Conservation (phyloP, 2,329 filamentous ascomycete species). For the Neoscytalidium dimidiatum region DNA sequence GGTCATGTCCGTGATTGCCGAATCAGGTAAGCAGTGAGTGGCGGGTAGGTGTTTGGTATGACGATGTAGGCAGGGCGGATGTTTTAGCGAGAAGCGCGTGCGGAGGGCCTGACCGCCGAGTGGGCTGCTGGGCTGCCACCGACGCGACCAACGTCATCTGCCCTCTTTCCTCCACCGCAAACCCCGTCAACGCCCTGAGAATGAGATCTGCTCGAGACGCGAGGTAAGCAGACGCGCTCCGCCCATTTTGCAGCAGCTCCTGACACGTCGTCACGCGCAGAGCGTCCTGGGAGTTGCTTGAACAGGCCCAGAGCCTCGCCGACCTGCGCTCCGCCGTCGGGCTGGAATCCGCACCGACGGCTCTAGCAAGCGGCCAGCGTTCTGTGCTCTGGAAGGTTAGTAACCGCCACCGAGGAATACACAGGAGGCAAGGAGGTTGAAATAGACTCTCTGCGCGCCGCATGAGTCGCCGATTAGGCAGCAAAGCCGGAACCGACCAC, state of each 20-base stretch:
- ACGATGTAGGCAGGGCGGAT: background rate
- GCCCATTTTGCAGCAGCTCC: background rate
- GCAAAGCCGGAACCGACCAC: background rate
- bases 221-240: slow-evolving; percentile 12
- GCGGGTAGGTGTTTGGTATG: background rate
- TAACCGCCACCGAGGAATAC: background rate
- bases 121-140: too few relatives aligned
- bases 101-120: background rate
- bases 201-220: slow-evolving; percentile 21
- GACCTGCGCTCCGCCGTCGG: slow-evolving; percentile 15
- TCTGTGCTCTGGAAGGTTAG: slow-evolving; percentile 90
- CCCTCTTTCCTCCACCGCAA: background rate
- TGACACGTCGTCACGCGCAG: background rate
- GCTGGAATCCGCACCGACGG: background rate
- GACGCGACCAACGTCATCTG: slow-evolving; percentile 19
- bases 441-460: background rate
- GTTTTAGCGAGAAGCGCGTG: background rate
- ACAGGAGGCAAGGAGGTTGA: background rate
- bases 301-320: slow-evolving; percentile 14
- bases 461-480: background rate
- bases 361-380: slow-evolving; percentile 64
- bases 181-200: slow-evolving; percentile 7
- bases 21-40: background rate
- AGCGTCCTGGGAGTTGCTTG: slow-evolving; percentile 17
- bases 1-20: background rate